Base-by-base conservation (phyloP, 768 basidiomycete genomes). In the Paxillus involutus region DNA sequence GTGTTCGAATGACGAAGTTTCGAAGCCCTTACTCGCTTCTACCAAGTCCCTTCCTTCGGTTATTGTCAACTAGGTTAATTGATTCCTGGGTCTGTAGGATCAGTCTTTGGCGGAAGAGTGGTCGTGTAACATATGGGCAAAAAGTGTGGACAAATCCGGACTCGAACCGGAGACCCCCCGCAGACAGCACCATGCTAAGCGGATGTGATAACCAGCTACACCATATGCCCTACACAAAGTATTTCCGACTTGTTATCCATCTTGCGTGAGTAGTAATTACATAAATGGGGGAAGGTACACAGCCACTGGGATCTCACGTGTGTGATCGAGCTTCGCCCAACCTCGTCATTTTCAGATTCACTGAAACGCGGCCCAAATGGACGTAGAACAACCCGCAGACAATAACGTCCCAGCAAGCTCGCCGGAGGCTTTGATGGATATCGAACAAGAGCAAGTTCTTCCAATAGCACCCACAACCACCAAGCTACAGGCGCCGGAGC, bases 141-240 rank as follows among this genome's bases (percentile, higher is more conserved):
- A 67, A 65, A 53, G 44, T 19, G 45, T 71, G 71, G 70, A 71
- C 70, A 73, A 66, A 71, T 71, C 67, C 67, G 65, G 71, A 71
- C 65, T 73, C 67, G 69, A 71, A 73, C 69, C 71, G 67, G 67
- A 69, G 71, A 71, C 70, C 70, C 63, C 71, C 71, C 71, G 71
- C 70, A 71, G 0, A 51, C 52, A 66, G 64, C 70, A 1, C 52
- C 46, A 65, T 70, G 71, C 71, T 72, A 72, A 70, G 69, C 65
- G 71, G 69, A 72, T 72, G 71, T 71, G 71, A 70, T 71, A 72
- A 69, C 71, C 69, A 70, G 69, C 69, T 70, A 70, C 69, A 70
- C 69, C 71, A 66, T 70, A 72, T 70, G 69, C 70, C 69, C 69
- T 41, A 69, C 66, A n/a, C 70, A 77, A 77, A 74, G 64, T 59